phyloP scores from a whole-genome alignment of 2,329 filamentous ascomycete genomes.

The Metarhizium guizhouense region DNA sequence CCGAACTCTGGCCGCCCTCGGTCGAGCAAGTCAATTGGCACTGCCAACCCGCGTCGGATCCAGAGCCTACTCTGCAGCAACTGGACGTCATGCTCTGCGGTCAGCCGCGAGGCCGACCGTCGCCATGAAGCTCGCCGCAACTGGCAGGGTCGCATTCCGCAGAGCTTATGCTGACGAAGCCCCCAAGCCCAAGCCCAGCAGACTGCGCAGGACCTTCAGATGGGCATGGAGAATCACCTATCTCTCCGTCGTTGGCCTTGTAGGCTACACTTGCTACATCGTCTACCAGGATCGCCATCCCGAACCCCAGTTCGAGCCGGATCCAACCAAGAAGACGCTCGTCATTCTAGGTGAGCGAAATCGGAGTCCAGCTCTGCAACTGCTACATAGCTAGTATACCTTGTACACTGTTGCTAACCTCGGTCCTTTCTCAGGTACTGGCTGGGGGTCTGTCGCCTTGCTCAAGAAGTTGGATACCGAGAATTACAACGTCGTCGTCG shows the following conservation, averaged over 20 bases:
- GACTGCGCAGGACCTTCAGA: constrained; percentile 60
- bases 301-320: constrained; percentile 65
- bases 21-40: constrained; percentile 21
- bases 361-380: not conserved
- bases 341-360: constrained; percentile 75
- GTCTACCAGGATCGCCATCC: constrained; percentile 81
- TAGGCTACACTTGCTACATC: constrained; percentile 67
- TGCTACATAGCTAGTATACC: not conserved
- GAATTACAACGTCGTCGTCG: constrained; percentile 97
- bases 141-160: constrained; percentile 31
- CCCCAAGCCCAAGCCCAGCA: constrained; percentile 39
- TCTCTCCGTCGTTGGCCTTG: constrained; percentile 58
- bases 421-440: constrained; percentile 59
- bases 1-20: constrained; percentile 30
- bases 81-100: constrained; percentile 15
- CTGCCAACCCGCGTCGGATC: constrained; percentile 19
- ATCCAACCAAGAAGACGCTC: constrained; percentile 91
- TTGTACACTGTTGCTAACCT: not conserved
- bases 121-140: constrained; percentile 24
- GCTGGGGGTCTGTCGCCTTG: constrained; percentile 91
- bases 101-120: constrained; percentile 19
- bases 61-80: constrained; percentile 20
- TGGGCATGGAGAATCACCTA: constrained; percentile 82
- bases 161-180: constrained; percentile 43
- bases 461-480: constrained; percentile 98